Conservation (phyloP, 208 protist species). For the Naegleria lovaniensis region DNA sequence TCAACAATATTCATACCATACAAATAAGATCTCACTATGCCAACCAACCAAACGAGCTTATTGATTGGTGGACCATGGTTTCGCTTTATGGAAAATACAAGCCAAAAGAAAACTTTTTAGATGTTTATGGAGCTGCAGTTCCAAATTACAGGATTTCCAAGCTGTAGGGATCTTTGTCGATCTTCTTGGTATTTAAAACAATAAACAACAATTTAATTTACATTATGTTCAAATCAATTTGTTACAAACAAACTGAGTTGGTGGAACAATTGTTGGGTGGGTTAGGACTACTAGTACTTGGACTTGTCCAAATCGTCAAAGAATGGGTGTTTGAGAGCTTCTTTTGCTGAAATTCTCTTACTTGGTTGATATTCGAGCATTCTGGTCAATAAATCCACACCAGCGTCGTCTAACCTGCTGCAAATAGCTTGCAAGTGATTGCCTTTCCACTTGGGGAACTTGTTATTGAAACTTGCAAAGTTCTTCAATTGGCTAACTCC, state of each 20-base stretch:
- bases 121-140: neutral
- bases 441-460: conserved; percentile 82
- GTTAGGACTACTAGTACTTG: neutral
- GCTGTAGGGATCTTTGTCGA: neutral
- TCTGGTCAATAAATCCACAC: neutral
- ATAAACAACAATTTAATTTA: no score
- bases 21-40: neutral
- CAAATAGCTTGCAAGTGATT: conserved; percentile 23
- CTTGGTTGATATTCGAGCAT: conserved; percentile 44
- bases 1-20: neutral
- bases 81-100: neutral
- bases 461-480: conserved; percentile 82
- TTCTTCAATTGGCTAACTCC: conserved; percentile 78
- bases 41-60: neutral
- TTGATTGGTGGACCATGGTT: neutral
- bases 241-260: neutral
- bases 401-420: neutral
- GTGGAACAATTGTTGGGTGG: neutral
- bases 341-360: conserved; percentile 41
- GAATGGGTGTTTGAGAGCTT: conserved; percentile 38
- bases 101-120: neutral
- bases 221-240: neutral
- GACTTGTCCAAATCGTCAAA: conserved; percentile 28
- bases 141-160: neutral
- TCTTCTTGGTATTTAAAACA: no score